Percentiles rank a stretch among this genome's conserved stretches.
Conservation (phyloP, 2,329 filamentous ascomycete species). For the Monosporascus sp. region DNA sequence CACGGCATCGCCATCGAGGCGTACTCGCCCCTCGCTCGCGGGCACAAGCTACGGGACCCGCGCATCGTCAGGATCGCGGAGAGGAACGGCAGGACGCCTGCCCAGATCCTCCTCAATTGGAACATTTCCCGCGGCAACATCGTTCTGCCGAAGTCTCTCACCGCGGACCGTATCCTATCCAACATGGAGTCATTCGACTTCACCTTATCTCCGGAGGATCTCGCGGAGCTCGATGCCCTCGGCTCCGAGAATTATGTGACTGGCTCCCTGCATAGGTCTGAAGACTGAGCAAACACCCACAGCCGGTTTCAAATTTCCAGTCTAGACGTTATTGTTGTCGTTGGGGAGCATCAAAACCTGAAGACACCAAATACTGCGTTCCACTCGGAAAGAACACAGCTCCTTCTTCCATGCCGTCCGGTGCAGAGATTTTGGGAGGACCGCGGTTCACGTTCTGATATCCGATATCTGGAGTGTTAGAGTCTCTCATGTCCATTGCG, state of each 20-base stretch:
- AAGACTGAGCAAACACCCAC: conserved; percentile 20
- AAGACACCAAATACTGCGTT: too few relatives aligned
- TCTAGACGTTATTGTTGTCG: neutral
- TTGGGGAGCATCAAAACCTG: too few relatives aligned
- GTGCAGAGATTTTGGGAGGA: too few relatives aligned
- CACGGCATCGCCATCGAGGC: conserved; percentile 25
- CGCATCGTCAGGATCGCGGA: conserved; percentile 49
- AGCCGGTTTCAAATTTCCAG: neutral
- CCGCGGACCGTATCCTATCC: conserved; percentile 51
- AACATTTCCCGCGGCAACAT: conserved; percentile 52
- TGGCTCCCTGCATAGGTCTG: conserved; percentile 35
- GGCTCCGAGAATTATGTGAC: conserved; percentile 19
- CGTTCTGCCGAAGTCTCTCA: conserved; percentile 61
- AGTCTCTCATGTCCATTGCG: too few relatives aligned
- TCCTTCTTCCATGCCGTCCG: too few relatives aligned
- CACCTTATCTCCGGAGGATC: conserved; percentile 51
- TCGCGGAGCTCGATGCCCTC: conserved; percentile 42
- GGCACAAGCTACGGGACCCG: conserved; percentile 40
- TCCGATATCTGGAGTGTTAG: too few relatives aligned
- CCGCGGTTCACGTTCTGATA: too few relatives aligned
- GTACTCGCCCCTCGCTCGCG: conserved; percentile 9
- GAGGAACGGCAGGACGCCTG: conserved; percentile 50
- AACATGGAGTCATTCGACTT: conserved; percentile 63
- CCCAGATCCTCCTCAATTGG: conserved; percentile 57
- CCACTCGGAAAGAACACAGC: too few relatives aligned